Conservation (phyloP, 345 rosid species). For the Ailanthus altissimus region DNA sequence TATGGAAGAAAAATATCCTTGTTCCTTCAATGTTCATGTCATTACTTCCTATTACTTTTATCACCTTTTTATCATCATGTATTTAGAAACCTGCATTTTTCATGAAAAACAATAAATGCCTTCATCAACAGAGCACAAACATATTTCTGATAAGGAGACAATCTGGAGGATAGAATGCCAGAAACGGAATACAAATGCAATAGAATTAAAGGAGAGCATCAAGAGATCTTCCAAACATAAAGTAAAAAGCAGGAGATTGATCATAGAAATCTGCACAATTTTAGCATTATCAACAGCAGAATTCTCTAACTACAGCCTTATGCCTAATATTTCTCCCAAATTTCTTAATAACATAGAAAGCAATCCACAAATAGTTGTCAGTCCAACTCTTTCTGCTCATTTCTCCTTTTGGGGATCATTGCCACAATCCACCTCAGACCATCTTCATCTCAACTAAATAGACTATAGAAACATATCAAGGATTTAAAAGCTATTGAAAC, state of each 20-base stretch:
- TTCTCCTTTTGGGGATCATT: not conserved
- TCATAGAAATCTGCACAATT: not conserved
- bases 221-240: not conserved
- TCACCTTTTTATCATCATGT: not conserved
- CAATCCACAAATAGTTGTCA: not conserved
- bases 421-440: not conserved
- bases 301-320: not conserved
- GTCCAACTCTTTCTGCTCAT: not conserved
- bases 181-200: not conserved
- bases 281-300: not conserved
- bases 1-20: not conserved
- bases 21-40: not conserved
- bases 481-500: conserved; percentile 3
- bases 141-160: not conserved
- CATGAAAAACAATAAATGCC: not conserved
- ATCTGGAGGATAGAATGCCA: not conserved
- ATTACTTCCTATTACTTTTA: not conserved
- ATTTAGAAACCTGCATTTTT: not conserved
- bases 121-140: not conserved
- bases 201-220: not conserved
- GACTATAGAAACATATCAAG: conserved; percentile 1
- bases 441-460: not conserved
- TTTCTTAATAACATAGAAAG: not conserved
- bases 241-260: not conserved
- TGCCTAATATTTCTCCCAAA: not conserved